A percentile compares a stretch with the other conserved stretches of the same genome.
Conservation (phyloP, 352 stramenopile species). For the Globisporangium uncinulatum region DNA sequence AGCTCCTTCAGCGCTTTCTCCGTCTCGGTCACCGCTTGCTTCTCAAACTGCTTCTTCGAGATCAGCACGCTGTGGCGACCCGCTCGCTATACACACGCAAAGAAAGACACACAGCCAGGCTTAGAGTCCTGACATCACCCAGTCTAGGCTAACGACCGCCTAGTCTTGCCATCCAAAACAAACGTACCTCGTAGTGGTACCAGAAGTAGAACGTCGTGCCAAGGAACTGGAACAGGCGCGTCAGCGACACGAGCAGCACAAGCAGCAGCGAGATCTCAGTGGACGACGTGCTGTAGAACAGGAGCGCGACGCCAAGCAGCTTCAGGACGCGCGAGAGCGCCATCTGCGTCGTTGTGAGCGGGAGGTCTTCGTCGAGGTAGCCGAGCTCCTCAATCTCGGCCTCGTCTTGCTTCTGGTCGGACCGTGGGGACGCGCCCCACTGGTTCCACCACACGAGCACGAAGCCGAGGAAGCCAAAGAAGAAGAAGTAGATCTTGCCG, state of each 20-base stretch:
- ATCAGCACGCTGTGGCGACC: constrained; percentile 68
- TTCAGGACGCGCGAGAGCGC: constrained; percentile 54
- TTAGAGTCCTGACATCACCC: constrained; percentile 16
- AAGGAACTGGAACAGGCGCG: constrained; percentile 68
- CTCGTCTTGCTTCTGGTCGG: constrained; percentile 38
- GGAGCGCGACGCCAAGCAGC: constrained; percentile 49
- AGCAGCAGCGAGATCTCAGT: constrained; percentile 67
- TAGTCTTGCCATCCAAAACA: not conserved
- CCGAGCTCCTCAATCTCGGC: constrained; percentile 69
- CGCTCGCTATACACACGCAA: constrained; percentile 4
- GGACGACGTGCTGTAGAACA: constrained; percentile 83
- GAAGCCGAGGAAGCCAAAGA: constrained; percentile 68
- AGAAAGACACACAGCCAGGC: not conserved
- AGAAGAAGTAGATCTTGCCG: constrained; percentile 83
- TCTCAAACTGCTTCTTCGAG: constrained; percentile 65
- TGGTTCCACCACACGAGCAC: constrained; percentile 85
- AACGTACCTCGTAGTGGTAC: constrained; percentile 69
- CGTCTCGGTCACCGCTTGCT: constrained; percentile 61
- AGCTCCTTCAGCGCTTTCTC: constrained; percentile 68
- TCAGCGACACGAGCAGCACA: constrained; percentile 63
- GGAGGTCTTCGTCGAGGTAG: constrained; percentile 56
- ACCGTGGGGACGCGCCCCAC: constrained; percentile 57
- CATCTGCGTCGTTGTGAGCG: constrained; percentile 58
- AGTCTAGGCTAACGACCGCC: not conserved
- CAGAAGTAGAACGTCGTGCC: constrained; percentile 69